Conservation (phyloP, 768 basidiomycete genomes). For the Megacollybia marginata region DNA sequence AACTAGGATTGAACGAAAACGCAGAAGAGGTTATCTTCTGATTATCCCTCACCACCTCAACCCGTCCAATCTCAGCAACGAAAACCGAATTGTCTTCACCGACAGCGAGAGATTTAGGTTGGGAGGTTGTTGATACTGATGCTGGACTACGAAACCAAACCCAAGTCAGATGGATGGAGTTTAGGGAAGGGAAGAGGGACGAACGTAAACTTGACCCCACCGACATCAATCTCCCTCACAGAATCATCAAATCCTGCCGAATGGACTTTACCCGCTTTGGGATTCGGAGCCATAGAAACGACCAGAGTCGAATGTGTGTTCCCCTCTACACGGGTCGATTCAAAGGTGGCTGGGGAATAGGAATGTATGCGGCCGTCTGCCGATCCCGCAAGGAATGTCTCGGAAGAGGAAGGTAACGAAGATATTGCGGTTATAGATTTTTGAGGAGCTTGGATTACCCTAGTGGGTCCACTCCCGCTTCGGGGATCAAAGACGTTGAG, state of each 20-base stretch:
- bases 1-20: constrained; percentile 38
- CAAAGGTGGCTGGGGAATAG: constrained; percentile 44
- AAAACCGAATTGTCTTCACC: constrained; percentile 59
- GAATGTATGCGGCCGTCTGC: constrained; percentile 71
- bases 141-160: constrained; percentile 35
- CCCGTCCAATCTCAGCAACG: constrained; percentile 43
- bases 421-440: constrained; percentile 68
- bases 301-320: constrained; percentile 67
- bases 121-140: constrained; percentile 43
- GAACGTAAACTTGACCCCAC: constrained; percentile 33
- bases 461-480: constrained; percentile 48
- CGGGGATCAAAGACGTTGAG: constrained; percentile 81
- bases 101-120: constrained; percentile 62
- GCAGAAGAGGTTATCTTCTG: constrained; percentile 56
- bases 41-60: constrained; percentile 66
- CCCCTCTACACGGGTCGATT: constrained; percentile 45
- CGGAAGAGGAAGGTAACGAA: constrained; percentile 25
- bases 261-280: constrained; percentile 44
- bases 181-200: constrained; percentile 16
- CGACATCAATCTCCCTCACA: constrained; percentile 53
- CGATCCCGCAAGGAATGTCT: constrained; percentile 77
- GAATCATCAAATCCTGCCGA: constrained; percentile 79
- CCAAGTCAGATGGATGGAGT: not conserved
- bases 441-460: constrained; percentile 69
- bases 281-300: constrained; percentile 45